Evolutionary conservation across 257 asterid genomes (phyloP).

Genomic region (Lycium barbarum): DNA sequence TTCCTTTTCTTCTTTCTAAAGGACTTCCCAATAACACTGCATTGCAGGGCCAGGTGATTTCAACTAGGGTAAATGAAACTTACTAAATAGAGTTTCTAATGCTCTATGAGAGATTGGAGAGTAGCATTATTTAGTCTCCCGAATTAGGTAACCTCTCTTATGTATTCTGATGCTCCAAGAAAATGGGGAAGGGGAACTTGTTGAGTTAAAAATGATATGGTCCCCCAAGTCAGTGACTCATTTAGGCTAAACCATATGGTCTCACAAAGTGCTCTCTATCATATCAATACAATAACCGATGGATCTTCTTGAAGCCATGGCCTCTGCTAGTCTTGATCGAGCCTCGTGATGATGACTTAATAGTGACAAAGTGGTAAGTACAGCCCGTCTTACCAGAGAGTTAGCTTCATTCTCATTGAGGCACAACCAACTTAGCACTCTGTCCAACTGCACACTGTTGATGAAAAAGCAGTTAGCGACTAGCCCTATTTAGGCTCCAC

Average conservation of each 20-base stretch:
- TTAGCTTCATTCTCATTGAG: constrained; percentile 44
- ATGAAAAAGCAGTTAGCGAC: constrained; percentile 29
- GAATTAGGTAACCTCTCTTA: background rate
- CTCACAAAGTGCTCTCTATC: constrained; percentile 49
- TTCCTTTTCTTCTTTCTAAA: background rate
- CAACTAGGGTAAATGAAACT: background rate
- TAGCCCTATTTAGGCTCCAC: background rate
- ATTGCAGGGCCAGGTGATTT: background rate
- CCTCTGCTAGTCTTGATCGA: constrained; percentile 53
- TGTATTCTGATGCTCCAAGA: background rate
- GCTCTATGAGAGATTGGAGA: background rate
- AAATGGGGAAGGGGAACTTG: background rate
- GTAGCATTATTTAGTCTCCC: background rate
- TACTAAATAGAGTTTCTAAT: background rate
- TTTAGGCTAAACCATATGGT: background rate
- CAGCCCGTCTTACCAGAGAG: constrained; percentile 51
- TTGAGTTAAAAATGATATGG: background rate
- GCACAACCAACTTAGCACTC: constrained; percentile 54
- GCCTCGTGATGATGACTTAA: constrained; percentile 49
- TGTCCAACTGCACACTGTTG: constrained; percentile 51
- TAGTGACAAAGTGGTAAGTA: constrained; percentile 48
- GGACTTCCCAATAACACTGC: background rate
- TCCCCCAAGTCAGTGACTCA: background rate
- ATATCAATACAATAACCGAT: constrained; percentile 66
- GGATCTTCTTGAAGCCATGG: constrained; percentile 69